A percentile compares a stretch with the other conserved stretches of the same genome.
phyloP scores from a whole-genome alignment of 176 grass and related monocot species.

The Tuctoria greenei region DNA sequence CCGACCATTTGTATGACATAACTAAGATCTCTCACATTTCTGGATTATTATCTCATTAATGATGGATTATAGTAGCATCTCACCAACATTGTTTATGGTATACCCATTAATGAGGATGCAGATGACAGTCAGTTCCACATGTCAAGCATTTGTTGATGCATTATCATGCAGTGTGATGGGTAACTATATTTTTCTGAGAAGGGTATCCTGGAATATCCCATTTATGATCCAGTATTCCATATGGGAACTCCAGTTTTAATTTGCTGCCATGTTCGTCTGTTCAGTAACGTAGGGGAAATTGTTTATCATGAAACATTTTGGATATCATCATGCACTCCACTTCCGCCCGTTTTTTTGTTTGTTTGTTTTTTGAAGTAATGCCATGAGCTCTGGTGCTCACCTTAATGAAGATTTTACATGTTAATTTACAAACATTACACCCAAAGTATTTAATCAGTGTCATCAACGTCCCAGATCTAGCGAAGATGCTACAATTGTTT shows the following conservation, averaged over 20 bases:
- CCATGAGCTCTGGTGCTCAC: neutral
- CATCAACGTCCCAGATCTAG: neutral
- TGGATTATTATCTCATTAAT: conserved; percentile 29
- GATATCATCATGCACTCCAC: neutral
- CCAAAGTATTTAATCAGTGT: neutral
- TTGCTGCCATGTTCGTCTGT: neutral
- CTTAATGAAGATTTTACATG: neutral
- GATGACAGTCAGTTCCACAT: conserved; percentile 47
- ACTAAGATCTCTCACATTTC: conserved; percentile 24
- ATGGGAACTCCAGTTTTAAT: neutral
- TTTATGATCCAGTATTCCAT: neutral
- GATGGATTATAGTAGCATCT: conserved; percentile 33
- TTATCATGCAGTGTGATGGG: conserved; percentile 9
- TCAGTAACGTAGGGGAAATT: neutral
- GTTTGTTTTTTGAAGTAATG: neutral
- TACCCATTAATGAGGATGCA: conserved; percentile 10
- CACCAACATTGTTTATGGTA: conserved; percentile 17
- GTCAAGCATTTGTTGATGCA: conserved; percentile 38
- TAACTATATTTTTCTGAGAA: neutral
- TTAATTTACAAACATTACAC: neutral
- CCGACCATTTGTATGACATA: conserved; percentile 21
- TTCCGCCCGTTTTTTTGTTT: neutral
- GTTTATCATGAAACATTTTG: conserved; percentile 5
- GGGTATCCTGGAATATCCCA: neutral
- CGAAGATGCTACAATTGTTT: neutral